Base-by-base conservation (phyloP, 768 basidiomycete species). In the Guyanaporus albipodus region DNA sequence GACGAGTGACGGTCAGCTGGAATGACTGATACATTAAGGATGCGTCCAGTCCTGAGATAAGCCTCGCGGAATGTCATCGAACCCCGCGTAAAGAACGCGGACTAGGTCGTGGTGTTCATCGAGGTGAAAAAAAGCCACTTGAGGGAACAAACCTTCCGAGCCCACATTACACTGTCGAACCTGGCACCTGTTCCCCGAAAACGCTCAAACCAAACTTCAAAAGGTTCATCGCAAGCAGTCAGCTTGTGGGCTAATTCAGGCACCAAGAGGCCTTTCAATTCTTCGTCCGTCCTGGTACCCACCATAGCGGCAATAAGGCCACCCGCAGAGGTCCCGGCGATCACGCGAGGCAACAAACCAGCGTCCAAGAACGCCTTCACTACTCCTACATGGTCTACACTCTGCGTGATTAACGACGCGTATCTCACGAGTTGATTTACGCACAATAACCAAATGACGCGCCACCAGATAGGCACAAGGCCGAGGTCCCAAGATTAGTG, bases 61-160 rank as follows among this genome's bases (percentile, higher is more conserved):
- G 95, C 95, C 63, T 99, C 96, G 39, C 81, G 82, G 70, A 99
- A 99, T 2, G 95, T 98, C 79, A 90, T 80, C 2, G 90, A 92
- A 3, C 95, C 95, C 49, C 83, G 77, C 8, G 92, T 95, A 64
- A 95, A 97, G 70, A 91, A 99, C 11, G 81, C 73, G 42, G 85
- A 80, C 91, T 92, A 38, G 9, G 18, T 27, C 7, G 38, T 18
- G 8, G 31, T 7, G 29, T 43, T 17, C 32, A 32, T 24, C 41
- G 22, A 14, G 14, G 11, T 27, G 40, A 11, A 21, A 17, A n/a
- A n/a, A n/a, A n/a, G n/a, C 46, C 23, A 23, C 23, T 7, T 18
- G 15, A 38, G 9, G 36, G 22, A 26, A 55, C 66, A 26, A 40
- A 90, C 92, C 79, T 96, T 96, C 54, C 78, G 73, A 26, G 94